Conservation (phyloP, 768 basidiomycete species). For the Tulasnella sp. region DNA sequence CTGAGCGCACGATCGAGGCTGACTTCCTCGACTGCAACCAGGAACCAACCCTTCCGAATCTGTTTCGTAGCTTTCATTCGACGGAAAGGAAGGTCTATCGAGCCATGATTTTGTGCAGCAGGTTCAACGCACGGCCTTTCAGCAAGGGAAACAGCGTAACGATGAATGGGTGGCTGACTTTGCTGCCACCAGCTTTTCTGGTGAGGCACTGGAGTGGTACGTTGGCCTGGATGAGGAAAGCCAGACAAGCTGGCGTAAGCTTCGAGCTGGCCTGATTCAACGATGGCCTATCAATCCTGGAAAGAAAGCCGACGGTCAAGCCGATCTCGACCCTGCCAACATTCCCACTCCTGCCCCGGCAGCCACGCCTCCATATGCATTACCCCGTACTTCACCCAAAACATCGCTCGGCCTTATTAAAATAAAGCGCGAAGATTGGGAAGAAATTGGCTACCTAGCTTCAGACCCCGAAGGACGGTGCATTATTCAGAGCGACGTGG, state of each 20-base stretch:
- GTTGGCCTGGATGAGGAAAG: background rate
- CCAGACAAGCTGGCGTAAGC: conserved; percentile 4
- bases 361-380: too few relatives aligned
- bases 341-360: too few relatives aligned
- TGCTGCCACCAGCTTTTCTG: conserved; percentile 13
- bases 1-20: background rate
- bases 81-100: background rate
- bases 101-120: background rate
- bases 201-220: conserved; percentile 7
- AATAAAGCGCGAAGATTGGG: too few relatives aligned
- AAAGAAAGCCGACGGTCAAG: background rate
- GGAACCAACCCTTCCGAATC: background rate
- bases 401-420: too few relatives aligned
- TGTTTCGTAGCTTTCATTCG: background rate
- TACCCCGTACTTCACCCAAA: too few relatives aligned
- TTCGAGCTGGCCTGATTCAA: background rate
- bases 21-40: background rate
- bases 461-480: too few relatives aligned
- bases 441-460: too few relatives aligned
- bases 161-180: conserved; percentile 24
- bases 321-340: too few relatives aligned
- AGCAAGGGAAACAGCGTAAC: conserved; percentile 18
- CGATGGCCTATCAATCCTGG: background rate
- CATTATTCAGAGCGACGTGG: too few relatives aligned
- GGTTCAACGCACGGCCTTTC: background rate